Conservation (phyloP, 371 early-diverging fungal genomes). For the Batkoa obscura region DNA sequence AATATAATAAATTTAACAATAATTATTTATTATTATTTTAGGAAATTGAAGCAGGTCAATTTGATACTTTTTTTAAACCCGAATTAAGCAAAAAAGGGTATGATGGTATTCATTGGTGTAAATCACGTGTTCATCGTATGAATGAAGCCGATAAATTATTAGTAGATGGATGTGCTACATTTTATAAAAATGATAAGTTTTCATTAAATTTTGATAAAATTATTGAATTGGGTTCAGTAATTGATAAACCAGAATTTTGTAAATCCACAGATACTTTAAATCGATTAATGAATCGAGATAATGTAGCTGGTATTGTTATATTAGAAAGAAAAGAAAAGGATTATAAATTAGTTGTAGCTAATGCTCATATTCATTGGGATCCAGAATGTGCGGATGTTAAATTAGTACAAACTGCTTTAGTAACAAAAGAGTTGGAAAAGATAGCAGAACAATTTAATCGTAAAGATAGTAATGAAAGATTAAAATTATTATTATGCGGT, state of each 20-base stretch:
- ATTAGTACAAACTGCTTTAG: constrained; percentile 88
- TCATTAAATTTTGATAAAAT: constrained; percentile 51
- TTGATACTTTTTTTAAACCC: constrained; percentile 62
- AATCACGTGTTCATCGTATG: constrained; percentile 86
- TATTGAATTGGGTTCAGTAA: constrained; percentile 87
- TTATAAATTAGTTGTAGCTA: constrained; percentile 65
- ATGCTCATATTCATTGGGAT: constrained; percentile 90
- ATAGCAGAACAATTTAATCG: constrained; percentile 25
- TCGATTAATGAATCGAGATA: constrained; percentile 93
- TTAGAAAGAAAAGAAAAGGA: constrained; percentile 64
- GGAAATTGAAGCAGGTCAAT: constrained; percentile 78
- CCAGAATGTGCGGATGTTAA: constrained; percentile 92
- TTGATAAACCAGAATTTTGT: constrained; percentile 20
- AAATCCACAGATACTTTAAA: constrained; percentile 45
- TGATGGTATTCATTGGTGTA: constrained; percentile 86
- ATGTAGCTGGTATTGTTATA: constrained; percentile 75
- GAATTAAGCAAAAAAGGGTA: constrained; percentile 65
- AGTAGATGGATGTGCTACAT: constrained; percentile 97
- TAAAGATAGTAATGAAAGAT: constrained; percentile 12
- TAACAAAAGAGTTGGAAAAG: constrained; percentile 79
- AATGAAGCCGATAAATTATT: constrained; percentile 61
- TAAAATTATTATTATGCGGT: constrained; percentile 69
- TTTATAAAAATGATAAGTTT: constrained; percentile 78
- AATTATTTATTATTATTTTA: too few species aligned
- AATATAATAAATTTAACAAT: too few species aligned